These are phyloP conservation scores for Globisporangium emineosum DNA, from an alignment of 352 stramenopile genomes.

Conservation along the genomic window DNA sequence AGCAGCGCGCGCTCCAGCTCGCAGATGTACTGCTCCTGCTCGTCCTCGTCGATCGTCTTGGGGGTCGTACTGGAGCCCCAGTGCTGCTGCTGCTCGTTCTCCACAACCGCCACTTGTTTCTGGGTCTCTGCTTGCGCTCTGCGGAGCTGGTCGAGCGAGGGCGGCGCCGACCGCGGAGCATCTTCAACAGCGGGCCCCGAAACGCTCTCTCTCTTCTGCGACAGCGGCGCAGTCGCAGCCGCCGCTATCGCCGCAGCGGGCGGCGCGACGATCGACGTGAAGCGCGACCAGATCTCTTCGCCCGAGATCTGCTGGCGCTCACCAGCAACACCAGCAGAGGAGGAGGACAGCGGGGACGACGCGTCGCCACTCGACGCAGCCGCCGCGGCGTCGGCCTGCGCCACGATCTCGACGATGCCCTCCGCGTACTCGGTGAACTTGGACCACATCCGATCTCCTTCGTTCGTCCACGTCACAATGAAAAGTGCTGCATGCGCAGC, in stretches of 20 bases:
- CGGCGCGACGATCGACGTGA: slow-evolving; percentile 49
- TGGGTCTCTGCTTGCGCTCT: slow-evolving; percentile 10
- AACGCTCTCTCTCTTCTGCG: slow-evolving; percentile 7
- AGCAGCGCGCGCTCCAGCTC: slow-evolving; percentile 70
- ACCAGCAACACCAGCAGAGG: not conserved
- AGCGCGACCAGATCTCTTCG: slow-evolving; percentile 39
- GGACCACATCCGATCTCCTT: slow-evolving; percentile 62
- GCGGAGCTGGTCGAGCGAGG: slow-evolving; percentile 19
- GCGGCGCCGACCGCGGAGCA: slow-evolving; percentile 4
- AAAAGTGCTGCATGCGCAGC: no score
- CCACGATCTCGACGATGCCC: slow-evolving; percentile 67
- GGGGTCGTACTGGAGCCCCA: not conserved
- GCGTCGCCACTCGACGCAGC: not conserved
- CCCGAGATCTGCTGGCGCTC: slow-evolving; percentile 13
- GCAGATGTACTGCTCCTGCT: slow-evolving; percentile 79
- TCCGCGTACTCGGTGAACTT: slow-evolving; percentile 55
- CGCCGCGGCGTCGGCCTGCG: slow-evolving; percentile 35
- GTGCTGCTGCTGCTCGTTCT: slow-evolving; percentile 4
- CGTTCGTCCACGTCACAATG: not conserved
- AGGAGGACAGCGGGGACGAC: slow-evolving; percentile 13
- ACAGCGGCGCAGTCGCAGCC: not conserved
- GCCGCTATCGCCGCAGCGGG: slow-evolving; percentile 7
- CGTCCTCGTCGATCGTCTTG: slow-evolving; percentile 36
- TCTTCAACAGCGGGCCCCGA: not conserved
- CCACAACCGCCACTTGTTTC: not conserved